These are phyloP conservation scores for Aureobasidium sp. DNA, from an alignment of 2,329 filamentous ascomycete species.

Conservation along the genomic window DNA sequence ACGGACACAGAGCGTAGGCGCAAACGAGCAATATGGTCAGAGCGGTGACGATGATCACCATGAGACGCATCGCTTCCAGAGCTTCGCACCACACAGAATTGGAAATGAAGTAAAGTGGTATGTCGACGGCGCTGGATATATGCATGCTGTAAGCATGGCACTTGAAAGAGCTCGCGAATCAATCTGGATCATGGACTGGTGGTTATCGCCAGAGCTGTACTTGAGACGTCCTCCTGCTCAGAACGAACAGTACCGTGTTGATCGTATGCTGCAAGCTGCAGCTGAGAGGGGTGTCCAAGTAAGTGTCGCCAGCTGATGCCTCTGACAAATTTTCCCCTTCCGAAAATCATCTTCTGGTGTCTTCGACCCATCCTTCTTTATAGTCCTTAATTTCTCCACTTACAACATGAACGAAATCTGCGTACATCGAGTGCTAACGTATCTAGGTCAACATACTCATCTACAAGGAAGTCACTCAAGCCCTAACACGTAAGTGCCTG, in stretches of 20 bases:
- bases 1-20: conserved; percentile 23
- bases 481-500: conserved; percentile 62
- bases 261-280: conserved; percentile 73
- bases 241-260: conserved; percentile 77
- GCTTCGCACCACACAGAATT: conserved; percentile 65
- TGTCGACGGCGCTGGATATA: conserved; percentile 79
- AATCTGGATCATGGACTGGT: conserved; percentile 86
- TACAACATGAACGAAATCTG: conserved; percentile 14
- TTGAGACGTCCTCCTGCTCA: conserved; percentile 72
- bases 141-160: conserved; percentile 76
- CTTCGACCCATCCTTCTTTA: neutral
- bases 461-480: conserved; percentile 62
- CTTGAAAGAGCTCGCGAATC: conserved; percentile 69
- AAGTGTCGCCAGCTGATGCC: conserved; percentile 66
- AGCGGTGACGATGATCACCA: conserved; percentile 33
- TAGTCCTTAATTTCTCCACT: conserved; percentile 48
- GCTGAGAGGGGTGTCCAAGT: conserved; percentile 78
- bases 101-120: conserved; percentile 79
- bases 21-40: conserved; percentile 39
- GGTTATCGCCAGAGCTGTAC: conserved; percentile 83
- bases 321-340: neutral
- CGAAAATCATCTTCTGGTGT: neutral
- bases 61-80: conserved; percentile 48
- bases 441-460: conserved; percentile 6
- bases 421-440: neutral